These are phyloP conservation scores for Odonthalia washingtoniensis DNA, from an alignment of 31 red algal species.

Conservation along the genomic window DNA sequence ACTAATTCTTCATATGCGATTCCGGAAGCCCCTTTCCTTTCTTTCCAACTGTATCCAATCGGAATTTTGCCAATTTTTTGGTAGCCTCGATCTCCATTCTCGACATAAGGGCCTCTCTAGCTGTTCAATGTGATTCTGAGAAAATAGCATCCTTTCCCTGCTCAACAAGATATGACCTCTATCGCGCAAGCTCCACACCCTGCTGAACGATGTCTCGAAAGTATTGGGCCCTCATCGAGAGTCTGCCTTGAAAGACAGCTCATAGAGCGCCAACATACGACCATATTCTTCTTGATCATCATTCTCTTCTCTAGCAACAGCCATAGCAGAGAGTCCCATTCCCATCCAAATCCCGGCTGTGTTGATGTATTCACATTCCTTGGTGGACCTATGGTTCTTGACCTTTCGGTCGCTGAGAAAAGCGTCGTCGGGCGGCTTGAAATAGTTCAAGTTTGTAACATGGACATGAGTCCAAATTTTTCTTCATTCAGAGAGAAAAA, in stretches of 20 bases:
- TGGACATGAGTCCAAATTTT: constrained; percentile 4
- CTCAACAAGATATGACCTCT: constrained; percentile 15
- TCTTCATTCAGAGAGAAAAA: no score
- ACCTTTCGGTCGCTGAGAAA: constrained; percentile 22
- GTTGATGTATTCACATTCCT: constrained; percentile 51
- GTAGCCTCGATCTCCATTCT: constrained; percentile 21
- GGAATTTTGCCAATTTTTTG: constrained; percentile 20
- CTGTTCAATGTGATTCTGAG: constrained; percentile 1
- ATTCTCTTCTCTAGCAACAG: not conserved
- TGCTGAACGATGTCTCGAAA: constrained; percentile 35
- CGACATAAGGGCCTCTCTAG: not conserved
- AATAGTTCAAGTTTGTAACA: not conserved
- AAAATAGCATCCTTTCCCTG: constrained; percentile 17
- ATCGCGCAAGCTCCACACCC: not conserved
- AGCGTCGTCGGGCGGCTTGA: constrained; percentile 16
- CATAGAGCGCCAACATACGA: not conserved
- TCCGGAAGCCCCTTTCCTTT: not conserved
- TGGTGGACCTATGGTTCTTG: constrained; percentile 29
- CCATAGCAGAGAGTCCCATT: not conserved
- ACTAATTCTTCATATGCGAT: constrained; percentile 14
- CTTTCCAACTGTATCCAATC: not conserved
- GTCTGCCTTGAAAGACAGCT: not conserved
- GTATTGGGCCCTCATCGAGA: constrained; percentile 28
- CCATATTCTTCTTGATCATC: not conserved
- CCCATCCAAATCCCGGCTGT: constrained; percentile 4